Percentiles rank a stretch among this genome's conserved stretches.
Conservation (phyloP, 306 rosid genomes). For the Pachyrhizus erosus region DNA sequence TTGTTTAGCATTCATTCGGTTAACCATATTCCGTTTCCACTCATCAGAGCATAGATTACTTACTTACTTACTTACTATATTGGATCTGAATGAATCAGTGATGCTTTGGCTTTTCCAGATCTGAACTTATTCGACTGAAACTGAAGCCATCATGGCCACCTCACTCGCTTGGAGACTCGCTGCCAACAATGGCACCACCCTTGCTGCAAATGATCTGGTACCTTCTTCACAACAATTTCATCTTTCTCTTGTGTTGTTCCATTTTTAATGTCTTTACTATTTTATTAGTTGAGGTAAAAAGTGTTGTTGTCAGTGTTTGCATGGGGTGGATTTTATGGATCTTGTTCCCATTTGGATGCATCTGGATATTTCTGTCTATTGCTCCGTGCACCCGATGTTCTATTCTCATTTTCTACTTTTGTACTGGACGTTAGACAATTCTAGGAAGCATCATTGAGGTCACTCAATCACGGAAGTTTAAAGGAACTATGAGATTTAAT, state of each 20-base stretch:
- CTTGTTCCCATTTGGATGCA: conserved; percentile 1
- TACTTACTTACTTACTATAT: not conserved
- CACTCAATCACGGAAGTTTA: not conserved
- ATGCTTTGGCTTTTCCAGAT: conserved; percentile 60
- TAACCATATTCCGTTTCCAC: not conserved
- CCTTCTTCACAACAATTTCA: not conserved
- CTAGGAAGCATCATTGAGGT: conserved; percentile 9
- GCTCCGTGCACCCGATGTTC: conserved; percentile 11
- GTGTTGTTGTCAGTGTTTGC: not conserved
- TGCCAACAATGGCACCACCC: conserved; percentile 90
- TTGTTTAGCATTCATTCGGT: conserved; percentile 17
- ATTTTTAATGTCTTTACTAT: not conserved
- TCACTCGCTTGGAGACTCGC: conserved; percentile 77
- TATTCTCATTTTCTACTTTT: not conserved
- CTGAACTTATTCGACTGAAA: conserved; percentile 52
- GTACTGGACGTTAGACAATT: not conserved
- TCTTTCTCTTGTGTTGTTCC: not conserved
- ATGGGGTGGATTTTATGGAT: conserved; percentile 29
- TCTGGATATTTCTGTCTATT: conserved; percentile 16
- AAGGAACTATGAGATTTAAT: conserved; percentile 24
- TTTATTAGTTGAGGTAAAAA: not conserved
- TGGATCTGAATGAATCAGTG: conserved; percentile 44
- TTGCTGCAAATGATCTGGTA: conserved; percentile 80
- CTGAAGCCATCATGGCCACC: conserved; percentile 65
- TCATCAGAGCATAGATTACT: not conserved